phyloP scores from a whole-genome alignment of 371 early-diverging fungal species.

The Dinochytrium kinnereticum region DNA sequence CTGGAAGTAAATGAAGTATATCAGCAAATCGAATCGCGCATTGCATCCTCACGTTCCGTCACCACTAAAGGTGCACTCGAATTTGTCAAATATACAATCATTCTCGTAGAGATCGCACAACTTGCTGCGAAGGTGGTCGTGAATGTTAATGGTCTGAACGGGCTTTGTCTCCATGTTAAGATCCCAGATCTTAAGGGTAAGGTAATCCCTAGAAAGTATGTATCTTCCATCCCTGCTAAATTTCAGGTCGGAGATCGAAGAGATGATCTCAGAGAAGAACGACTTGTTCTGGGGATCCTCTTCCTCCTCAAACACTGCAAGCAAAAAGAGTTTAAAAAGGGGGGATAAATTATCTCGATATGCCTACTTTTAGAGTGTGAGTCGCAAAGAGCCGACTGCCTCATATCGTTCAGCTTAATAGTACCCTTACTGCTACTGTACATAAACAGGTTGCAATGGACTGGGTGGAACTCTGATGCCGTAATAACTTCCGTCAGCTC shows the following conservation, averaged over 20 bases:
- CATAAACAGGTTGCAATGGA: conserved; percentile 94
- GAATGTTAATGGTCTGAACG: conserved; percentile 91
- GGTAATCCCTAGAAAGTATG: conserved; percentile 94
- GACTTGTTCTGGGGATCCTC: conserved; percentile 93
- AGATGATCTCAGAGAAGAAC: conserved; percentile 98
- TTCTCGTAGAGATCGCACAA: conserved; percentile 98
- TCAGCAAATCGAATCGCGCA: background rate
- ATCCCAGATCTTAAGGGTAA: conserved; percentile 97
- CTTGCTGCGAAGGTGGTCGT: conserved; percentile 91
- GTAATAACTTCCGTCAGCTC: conserved; percentile 99
- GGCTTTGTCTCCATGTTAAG: conserved; percentile 95
- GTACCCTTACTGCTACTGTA: conserved; percentile 98
- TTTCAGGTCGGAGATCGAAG: conserved; percentile 95
- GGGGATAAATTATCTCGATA: background rate
- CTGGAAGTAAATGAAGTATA: conserved; percentile 21
- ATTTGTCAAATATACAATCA: conserved; percentile 99
- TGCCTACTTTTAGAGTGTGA: conserved; percentile 82
- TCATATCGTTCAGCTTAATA: conserved; percentile 96
- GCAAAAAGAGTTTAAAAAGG: conserved; percentile 9
- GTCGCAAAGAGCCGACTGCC: conserved; percentile 94
- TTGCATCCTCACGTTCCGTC: conserved; percentile 69
- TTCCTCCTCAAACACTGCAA: conserved; percentile 88
- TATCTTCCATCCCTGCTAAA: conserved; percentile 96
- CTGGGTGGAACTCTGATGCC: conserved; percentile 96
- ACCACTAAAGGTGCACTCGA: conserved; percentile 95